Conservation (phyloP, 1,284 basidiomycete genomes). For the Marasmius tenuissimus region DNA sequence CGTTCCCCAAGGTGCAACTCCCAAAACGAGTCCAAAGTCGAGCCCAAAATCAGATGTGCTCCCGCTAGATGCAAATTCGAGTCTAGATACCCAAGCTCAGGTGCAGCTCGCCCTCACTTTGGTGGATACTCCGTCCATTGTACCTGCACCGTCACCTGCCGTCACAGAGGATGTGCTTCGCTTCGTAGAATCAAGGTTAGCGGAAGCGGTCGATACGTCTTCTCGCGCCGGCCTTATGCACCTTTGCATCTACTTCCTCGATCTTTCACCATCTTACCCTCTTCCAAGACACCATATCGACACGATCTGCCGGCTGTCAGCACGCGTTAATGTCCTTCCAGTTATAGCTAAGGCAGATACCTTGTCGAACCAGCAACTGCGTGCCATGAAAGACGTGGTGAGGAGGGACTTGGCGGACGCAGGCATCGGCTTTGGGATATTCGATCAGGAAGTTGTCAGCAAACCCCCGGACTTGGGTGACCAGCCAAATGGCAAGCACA, state of each 20-base stretch:
- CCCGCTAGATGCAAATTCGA: slow-evolving; percentile 35
- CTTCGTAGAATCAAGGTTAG: slow-evolving; percentile 60
- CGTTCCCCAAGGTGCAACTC: background rate
- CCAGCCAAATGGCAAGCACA: background rate
- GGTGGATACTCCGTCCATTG: slow-evolving; percentile 76
- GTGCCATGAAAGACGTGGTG: slow-evolving; percentile 73
- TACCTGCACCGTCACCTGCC: slow-evolving; percentile 22
- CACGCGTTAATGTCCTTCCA: slow-evolving; percentile 93
- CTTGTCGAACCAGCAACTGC: slow-evolving; percentile 85
- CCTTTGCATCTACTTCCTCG: slow-evolving; percentile 79
- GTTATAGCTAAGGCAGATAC: slow-evolving; percentile 92
- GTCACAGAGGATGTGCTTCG: background rate
- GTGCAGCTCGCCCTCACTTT: slow-evolving; percentile 63
- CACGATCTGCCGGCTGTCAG: slow-evolving; percentile 87
- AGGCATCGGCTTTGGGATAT: slow-evolving; percentile 83
- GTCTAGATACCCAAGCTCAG: slow-evolving; percentile 36
- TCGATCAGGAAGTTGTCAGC: slow-evolving; percentile 63
- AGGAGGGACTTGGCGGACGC: slow-evolving; percentile 75
- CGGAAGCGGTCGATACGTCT: background rate
- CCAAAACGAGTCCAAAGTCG: background rate
- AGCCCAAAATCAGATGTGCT: background rate
- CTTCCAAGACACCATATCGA: slow-evolving; percentile 78
- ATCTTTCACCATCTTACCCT: slow-evolving; percentile 73
- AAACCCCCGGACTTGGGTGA: slow-evolving; percentile 7
- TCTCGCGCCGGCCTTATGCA: slow-evolving; percentile 69